phyloP scores from a whole-genome alignment of 78 protist species.

The Chrysochromulina tobinii region DNA sequence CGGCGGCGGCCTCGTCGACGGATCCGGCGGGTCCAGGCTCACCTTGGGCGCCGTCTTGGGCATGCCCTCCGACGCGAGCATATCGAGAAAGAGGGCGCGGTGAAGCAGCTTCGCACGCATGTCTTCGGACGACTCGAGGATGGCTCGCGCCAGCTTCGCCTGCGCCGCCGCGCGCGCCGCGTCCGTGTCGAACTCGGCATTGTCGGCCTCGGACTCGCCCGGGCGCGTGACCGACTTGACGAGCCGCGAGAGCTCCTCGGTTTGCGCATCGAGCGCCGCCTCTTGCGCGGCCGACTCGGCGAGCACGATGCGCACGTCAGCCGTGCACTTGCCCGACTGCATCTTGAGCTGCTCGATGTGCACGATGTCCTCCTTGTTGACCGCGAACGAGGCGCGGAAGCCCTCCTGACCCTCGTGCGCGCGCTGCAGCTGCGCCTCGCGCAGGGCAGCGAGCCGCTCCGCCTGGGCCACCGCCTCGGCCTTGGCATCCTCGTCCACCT shows the following conservation, averaged over 20 bases:
- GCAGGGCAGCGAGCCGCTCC: too few relatives aligned
- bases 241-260: neutral
- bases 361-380: neutral
- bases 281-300: neutral
- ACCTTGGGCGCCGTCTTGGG: neutral
- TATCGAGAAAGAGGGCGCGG: neutral
- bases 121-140: neutral
- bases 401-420: neutral
- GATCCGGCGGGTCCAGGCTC: neutral
- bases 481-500: neutral
- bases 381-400: neutral
- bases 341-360: neutral
- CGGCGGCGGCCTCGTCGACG: neutral
- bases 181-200: too few relatives aligned
- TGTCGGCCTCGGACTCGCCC: too few relatives aligned
- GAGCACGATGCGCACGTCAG: neutral
- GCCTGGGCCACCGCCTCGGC: too few relatives aligned
- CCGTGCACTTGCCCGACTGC: neutral
- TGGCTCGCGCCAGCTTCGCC: too few relatives aligned
- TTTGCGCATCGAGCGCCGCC: neutral
- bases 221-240: neutral
- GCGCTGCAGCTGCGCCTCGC: neutral
- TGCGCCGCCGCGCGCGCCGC: too few relatives aligned
- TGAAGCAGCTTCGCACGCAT: neutral
- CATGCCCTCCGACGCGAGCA: neutral